Evolutionary conservation across 495 filamentous ascomycete genomes (phyloP).

Genomic region (Tuber indicum): DNA sequence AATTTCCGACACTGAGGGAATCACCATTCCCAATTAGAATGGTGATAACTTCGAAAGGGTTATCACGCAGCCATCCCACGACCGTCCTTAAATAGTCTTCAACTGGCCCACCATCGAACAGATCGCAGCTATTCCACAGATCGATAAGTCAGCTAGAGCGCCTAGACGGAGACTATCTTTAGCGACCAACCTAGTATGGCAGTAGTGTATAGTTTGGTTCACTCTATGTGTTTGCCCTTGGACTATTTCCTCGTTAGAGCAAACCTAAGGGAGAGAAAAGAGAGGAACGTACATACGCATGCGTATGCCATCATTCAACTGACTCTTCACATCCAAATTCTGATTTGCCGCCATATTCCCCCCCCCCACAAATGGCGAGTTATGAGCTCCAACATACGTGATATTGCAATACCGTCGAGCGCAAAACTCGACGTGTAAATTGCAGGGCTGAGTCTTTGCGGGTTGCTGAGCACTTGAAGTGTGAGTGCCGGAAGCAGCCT

Average conservation of each 20-base stretch:
- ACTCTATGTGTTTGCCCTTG: conserved; percentile 76
- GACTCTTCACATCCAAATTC: conserved; percentile 57
- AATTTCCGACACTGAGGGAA: conserved; percentile 56
- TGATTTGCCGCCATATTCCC: conserved; percentile 77
- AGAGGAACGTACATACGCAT: conserved; percentile 54
- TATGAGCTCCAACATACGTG: conserved; percentile 78
- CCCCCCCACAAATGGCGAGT: conserved; percentile 68
- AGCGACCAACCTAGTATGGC: conserved; percentile 39
- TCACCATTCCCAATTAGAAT: conserved; percentile 81
- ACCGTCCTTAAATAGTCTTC: conserved; percentile 66
- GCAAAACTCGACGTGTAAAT: conserved; percentile 81
- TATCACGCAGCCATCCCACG: conserved; percentile 60
- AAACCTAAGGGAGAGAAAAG: not conserved
- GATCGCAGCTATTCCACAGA: conserved; percentile 67
- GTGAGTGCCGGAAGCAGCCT: not conserved
- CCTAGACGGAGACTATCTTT: not conserved
- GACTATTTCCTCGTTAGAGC: conserved; percentile 45
- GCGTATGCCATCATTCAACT: conserved; percentile 81
- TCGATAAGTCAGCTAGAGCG: not conserved
- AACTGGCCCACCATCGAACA: conserved; percentile 72
- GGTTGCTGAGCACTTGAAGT: conserved; percentile 43
- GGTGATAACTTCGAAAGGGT: conserved; percentile 90
- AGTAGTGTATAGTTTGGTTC: conserved; percentile 57
- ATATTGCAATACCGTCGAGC: conserved; percentile 77
- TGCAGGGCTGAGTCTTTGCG: conserved; percentile 68